Evolutionary conservation across 106 monocot species (phyloP), one percentile per base, ranked within the genome.

Genomic region (Acorus gramineus): DNA sequence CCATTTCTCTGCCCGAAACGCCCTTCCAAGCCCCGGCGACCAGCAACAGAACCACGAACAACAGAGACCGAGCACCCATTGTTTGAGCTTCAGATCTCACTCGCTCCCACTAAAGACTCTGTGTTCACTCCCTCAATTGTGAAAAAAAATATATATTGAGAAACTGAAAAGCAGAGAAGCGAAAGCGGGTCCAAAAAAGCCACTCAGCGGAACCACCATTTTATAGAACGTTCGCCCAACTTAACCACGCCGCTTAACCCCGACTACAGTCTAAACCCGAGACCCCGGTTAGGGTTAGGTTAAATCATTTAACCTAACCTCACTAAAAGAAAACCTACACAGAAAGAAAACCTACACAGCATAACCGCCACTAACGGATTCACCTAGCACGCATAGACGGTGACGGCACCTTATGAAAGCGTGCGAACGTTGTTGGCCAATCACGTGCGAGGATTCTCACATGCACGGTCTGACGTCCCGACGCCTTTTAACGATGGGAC

Each of bases 161-260:
- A 65, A 52, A 45, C 59, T 5, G 28, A 8, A 7, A 59, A 55
- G 11, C 44, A 66, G 12, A 11, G 7, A 10, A 46, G 46, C 44
- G 44, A 11, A 10, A 46, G 45, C 6, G 45, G 9, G 61, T 61
- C 59, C 59, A 9, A 59, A 43, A 50, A n/a, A 3, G 28, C 28
- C 3, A 3, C 28, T 8, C 8, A 10, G n/a, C 12, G 7, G 50
- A 12, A 14, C 13, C n/a, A 2, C 49, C 62, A 2, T 45, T 52
- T 65, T 65, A 65, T 65, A 65, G 65, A 65, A 6, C 13, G 8
- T 10, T 4, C 5, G 49, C 8, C 49, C 11, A 12, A 50, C 52
- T 65, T 65, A 65, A 65, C 65, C 65, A 46, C 48, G 46, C 11
- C 6, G n/a, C 47, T 50, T 44, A n/a, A 8, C 44, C 59, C 14